Evolutionary conservation across 176 grass and related monocot species (phyloP), one percentile per base, ranked within the genome.

Genomic region (Musa itinerans): DNA sequence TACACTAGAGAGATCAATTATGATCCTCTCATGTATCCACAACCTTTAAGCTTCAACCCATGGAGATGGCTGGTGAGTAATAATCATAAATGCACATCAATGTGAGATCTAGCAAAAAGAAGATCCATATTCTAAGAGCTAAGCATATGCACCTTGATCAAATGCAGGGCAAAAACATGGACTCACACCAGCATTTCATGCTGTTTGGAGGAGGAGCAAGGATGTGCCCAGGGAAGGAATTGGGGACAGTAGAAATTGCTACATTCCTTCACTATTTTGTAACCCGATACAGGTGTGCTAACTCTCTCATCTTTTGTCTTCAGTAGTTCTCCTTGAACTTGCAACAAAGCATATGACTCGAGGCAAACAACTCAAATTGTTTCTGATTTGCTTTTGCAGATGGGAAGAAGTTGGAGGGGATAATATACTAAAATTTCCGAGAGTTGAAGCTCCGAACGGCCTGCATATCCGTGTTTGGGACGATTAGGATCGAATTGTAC

Each of bases 1-100:
- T 79, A 65, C 58, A 79, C 61, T 9, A 49, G 48, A 79, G 76
- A 79, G 16, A 66, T 52, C 21, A 79, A 68, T 21, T 64, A 66
- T 48, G 56, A 79, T 68, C 61, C 58, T 69, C 11, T 52, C 63
- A 22, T 79, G 49, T 79, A 79, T 55, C 76, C 34, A 26, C 62
- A 79, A 25, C 76, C 76, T 49, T 66, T 69, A 8, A 54, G 34
- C 15, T 79, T 79, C 63, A 79, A 79, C 52, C 76, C 76, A 14
- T 79, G 76, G 76, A 79, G 76, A 79, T 79, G 76, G 76, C 34
- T 69, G 76, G 76, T 79, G 58, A 69, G 76, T 27, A 25, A 68
- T 19, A 50, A 63, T 12, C 20, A 63, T 2, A 29, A 16, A 77
- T 6, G 10, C 17, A 17, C 9, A 11, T 58, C 11, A 4, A 34